Percentiles rank a stretch among this genome's conserved stretches.
These are phyloP conservation scores for Cryomyces minteri DNA, from an alignment of 495 filamentous ascomycete species.

Conservation along the genomic window DNA sequence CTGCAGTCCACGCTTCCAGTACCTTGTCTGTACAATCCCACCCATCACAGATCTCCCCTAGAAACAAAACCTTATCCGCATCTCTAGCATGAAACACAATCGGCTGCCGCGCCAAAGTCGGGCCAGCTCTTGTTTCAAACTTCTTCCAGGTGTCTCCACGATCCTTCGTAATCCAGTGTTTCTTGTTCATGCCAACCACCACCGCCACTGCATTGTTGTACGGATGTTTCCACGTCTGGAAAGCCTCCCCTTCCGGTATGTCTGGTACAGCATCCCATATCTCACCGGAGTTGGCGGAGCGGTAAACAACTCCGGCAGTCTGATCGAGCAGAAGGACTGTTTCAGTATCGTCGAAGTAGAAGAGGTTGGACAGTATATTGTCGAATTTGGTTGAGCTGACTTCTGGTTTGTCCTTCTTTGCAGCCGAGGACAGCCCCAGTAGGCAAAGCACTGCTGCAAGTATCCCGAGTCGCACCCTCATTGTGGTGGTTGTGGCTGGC, in stretches of 20 bases:
- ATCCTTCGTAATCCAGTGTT: conserved; percentile 68
- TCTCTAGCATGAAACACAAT: conserved; percentile 69
- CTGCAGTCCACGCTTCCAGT: no score
- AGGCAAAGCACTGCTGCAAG: no score
- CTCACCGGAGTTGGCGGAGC: conserved; percentile 61
- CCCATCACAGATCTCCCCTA: conserved; percentile 43
- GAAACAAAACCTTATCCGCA: conserved; percentile 65
- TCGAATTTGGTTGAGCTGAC: conserved; percentile 39
- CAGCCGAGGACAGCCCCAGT: conserved; percentile 1
- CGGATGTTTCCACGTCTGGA: conserved; percentile 49
- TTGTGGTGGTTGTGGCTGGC: no score
- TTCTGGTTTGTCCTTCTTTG: conserved; percentile 32
- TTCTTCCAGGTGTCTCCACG: conserved; percentile 59
- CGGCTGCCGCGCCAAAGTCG: conserved; percentile 18
- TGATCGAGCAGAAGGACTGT: conserved; percentile 47
- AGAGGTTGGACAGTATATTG: conserved; percentile 38
- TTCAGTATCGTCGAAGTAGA: conserved; percentile 80
- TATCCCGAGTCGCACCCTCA: no score
- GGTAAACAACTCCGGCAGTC: conserved; percentile 35
- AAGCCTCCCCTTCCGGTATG: conserved; percentile 40
- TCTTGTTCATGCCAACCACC: conserved; percentile 38
- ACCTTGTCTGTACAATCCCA: conserved; percentile 21
- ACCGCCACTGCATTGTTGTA: conserved; percentile 65
- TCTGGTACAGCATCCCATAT: conserved; percentile 48
- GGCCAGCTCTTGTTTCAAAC: conserved; percentile 39